phyloP scores from a whole-genome alignment of 306 rosid species.

The Calophaca sinica region DNA sequence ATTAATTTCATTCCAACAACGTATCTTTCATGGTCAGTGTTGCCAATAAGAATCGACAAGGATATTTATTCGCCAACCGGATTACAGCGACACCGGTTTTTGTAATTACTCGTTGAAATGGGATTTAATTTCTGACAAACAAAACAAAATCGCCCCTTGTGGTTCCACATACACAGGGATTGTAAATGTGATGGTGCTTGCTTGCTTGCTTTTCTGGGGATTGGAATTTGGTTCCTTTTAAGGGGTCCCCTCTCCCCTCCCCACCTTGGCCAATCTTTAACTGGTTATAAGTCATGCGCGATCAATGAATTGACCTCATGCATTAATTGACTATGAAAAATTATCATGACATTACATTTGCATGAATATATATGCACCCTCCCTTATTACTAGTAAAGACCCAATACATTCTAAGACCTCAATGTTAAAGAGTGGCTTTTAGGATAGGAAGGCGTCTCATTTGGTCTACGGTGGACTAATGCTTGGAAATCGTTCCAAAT shows the following conservation, averaged over 20 bases:
- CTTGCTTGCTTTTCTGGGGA: slow-evolving; percentile 36
- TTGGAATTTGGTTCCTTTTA: slow-evolving; percentile 42
- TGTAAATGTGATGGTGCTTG: background rate
- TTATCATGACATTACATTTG: background rate
- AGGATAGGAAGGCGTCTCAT: too few relatives aligned
- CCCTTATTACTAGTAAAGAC: background rate
- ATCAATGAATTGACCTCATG: slow-evolving; percentile 25
- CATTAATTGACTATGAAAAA: slow-evolving; percentile 25
- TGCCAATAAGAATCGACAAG: slow-evolving; percentile 66
- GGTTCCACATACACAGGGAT: slow-evolving; percentile 52
- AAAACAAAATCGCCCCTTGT: slow-evolving; percentile 49
- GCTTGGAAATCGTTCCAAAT: too few relatives aligned
- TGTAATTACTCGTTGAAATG: slow-evolving; percentile 49
- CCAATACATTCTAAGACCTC: background rate
- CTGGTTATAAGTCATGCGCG: slow-evolving; percentile 49
- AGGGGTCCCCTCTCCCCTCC: slow-evolving; percentile 45
- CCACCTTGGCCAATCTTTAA: slow-evolving; percentile 38
- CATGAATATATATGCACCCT: background rate
- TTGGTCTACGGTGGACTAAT: too few relatives aligned
- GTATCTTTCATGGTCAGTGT: slow-evolving; percentile 57
- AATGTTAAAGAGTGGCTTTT: background rate
- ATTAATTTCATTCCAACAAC: slow-evolving; percentile 33
- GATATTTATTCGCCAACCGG: slow-evolving; percentile 65
- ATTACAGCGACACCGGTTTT: slow-evolving; percentile 59
- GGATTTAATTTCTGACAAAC: slow-evolving; percentile 32